phyloP scores from a whole-genome alignment of 371 early-diverging fungal genomes.

The Batkoa obscura region DNA sequence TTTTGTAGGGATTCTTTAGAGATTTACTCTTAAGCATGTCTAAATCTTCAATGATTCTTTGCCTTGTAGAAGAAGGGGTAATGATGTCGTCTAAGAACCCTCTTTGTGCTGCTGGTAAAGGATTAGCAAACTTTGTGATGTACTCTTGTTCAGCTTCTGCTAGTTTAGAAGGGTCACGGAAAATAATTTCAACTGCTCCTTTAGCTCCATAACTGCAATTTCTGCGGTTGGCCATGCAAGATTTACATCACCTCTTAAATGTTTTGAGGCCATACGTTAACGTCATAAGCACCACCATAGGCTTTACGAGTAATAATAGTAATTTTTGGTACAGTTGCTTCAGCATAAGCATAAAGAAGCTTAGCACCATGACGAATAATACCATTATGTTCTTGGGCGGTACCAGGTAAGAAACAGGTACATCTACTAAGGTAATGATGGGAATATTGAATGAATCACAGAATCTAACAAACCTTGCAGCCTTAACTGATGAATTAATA shows the following conservation, averaged over 20 bases:
- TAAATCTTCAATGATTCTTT: slow-evolving; percentile 73
- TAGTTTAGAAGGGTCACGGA: slow-evolving; percentile 50
- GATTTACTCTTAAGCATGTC: slow-evolving; percentile 54
- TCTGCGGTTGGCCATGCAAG: slow-evolving; percentile 94
- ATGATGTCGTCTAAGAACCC: slow-evolving; percentile 93
- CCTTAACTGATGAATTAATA: slow-evolving; percentile 88
- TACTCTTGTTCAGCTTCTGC: slow-evolving; percentile 69
- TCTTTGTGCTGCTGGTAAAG: slow-evolving; percentile 85
- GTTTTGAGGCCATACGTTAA: slow-evolving; percentile 95
- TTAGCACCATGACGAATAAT: slow-evolving; percentile 97
- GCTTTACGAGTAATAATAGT: slow-evolving; percentile 92
- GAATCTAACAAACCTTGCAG: slow-evolving; percentile 90
- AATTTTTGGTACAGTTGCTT: slow-evolving; percentile 94
- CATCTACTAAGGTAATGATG: slow-evolving; percentile 87
- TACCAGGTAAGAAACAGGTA: slow-evolving; percentile 93
- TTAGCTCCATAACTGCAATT: slow-evolving; percentile 94
- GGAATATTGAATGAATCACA: slow-evolving; percentile 94
- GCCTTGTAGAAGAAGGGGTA: slow-evolving; percentile 61
- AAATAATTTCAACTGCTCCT: slow-evolving; percentile 94
- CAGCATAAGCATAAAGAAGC: slow-evolving; percentile 86
- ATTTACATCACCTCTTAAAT: slow-evolving; percentile 82
- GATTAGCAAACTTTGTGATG: slow-evolving; percentile 82
- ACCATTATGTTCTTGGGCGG: slow-evolving; percentile 86
- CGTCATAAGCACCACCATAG: slow-evolving; percentile 96
- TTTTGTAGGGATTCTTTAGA: slow-evolving; percentile 63